Percentiles rank a stretch among this genome's conserved stretches.
Evolutionary conservation across 495 filamentous ascomycete genomes (phyloP).

Genomic region (Aspergillus coremiiformis): DNA sequence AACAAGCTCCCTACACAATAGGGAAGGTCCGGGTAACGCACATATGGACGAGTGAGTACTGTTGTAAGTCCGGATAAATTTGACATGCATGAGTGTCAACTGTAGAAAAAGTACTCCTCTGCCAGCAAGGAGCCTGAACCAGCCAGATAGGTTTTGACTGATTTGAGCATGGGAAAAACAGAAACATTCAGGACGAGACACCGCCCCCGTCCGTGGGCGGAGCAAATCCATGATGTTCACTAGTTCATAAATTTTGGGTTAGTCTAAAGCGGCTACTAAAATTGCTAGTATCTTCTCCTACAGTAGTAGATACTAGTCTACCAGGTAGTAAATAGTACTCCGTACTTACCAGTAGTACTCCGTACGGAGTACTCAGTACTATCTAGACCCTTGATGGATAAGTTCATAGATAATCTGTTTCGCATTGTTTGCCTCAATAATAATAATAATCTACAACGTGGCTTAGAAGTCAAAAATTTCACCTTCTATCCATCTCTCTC

Average conservation of each 20-base stretch:
- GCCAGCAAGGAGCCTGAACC: slow-evolving; percentile 20
- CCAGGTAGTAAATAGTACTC: too few species aligned
- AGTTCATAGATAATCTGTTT: background rate
- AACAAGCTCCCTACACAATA: background rate
- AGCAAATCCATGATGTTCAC: slow-evolving; percentile 1
- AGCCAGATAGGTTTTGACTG: slow-evolving; percentile 8
- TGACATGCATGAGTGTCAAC: background rate
- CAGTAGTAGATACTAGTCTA: too few species aligned
- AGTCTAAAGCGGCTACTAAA: background rate
- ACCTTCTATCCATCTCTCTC: background rate
- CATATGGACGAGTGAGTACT: slow-evolving; percentile 2
- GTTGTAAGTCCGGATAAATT: background rate
- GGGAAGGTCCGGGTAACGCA: slow-evolving; percentile 2
- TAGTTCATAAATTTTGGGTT: background rate
- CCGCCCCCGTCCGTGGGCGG: slow-evolving; percentile 3
- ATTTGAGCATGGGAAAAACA: background rate
- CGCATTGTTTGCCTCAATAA: background rate
- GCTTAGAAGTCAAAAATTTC: background rate
- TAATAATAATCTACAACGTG: background rate
- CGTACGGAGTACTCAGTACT: too few species aligned
- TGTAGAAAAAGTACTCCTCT: slow-evolving; percentile 8
- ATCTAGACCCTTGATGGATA: background rate
- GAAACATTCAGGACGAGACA: slow-evolving; percentile 5
- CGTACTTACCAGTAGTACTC: too few species aligned
- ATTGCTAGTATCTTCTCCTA: background rate